Base-by-base conservation (phyloP, 352 stramenopile species). In the Pythium folliculosum region DNA sequence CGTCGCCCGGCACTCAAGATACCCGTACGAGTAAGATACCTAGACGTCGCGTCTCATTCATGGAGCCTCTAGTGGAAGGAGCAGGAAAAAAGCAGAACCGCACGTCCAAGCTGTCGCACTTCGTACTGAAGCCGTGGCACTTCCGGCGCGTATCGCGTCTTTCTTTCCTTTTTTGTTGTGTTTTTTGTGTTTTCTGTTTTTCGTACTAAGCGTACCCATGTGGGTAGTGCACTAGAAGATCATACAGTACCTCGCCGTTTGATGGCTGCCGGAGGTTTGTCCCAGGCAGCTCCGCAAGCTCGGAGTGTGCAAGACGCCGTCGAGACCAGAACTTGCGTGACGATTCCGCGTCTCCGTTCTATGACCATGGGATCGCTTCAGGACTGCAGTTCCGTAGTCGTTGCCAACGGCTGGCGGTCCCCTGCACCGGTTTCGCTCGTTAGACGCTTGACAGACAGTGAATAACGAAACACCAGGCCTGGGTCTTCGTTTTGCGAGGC, bases 31-130 rank as follows among this genome's bases (percentile, higher is more conserved):
- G 13, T 9, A 16, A n/a, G 52, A 48, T 60, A 27, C 52, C 52
- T 47, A 60, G 52, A 32, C 35, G 52, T 60, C 52, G 52, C 52
- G 52, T 60, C 52, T 60, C 52, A 57, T 22, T 47, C 35, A 2
- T 40, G 4, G 8, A 17, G 38, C 12, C 14, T 44, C 14, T 10
- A 22, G 44, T 30, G 19, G 19, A 50, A 27, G n/a, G 14, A 49
- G 43, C 5, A n/a, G n/a, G 3, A 50, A 14, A 10, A 50, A 50
- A 25, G 19, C 44, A 50, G 44, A 50, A 48, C 43, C 13, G 19
- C 19, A 14, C 21, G 44, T 27, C 4, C 19, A 50, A 50, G 44
- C n/a, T 50, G 44, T 50, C 44, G 19, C 44, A 50, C 44, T 19
- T 21, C 14, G n/a, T n/a, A n/a, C n/a, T n/a, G 40, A n/a, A 21